phyloP scores from a whole-genome alignment of 179 eudicot species.

The Kewa caespitosa region DNA sequence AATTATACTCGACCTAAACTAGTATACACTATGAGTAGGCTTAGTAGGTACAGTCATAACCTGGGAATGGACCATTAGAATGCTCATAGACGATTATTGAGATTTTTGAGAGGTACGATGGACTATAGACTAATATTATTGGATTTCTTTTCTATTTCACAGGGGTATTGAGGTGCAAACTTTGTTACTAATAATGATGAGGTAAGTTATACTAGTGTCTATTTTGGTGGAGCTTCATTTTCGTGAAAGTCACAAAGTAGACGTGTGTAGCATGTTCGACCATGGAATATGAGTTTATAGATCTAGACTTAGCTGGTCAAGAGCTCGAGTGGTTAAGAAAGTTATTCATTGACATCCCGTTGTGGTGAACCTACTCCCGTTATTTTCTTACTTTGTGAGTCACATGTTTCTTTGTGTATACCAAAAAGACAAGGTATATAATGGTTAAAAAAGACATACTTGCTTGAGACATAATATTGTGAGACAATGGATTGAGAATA shows the following conservation, averaged over 20 bases:
- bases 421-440: not conserved
- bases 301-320: not conserved
- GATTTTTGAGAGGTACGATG: constrained; percentile 8
- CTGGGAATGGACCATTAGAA: not conserved
- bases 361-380: not conserved
- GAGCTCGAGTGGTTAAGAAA: not conserved
- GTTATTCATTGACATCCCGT: not conserved
- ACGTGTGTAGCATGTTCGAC: not conserved
- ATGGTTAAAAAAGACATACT: not conserved
- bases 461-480: not conserved
- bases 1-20: constrained; percentile 21
- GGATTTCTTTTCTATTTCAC: not conserved
- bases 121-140: constrained; percentile 15
- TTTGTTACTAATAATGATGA: constrained; percentile 20
- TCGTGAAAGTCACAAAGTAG: constrained; percentile 15
- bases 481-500: not conserved
- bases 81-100: not conserved
- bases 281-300: constrained; percentile 19
- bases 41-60: constrained; percentile 17
- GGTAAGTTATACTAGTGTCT: constrained; percentile 23
- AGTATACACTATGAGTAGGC: constrained; percentile 1
- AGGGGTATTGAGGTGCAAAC: constrained; percentile 24
- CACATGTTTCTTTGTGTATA: not conserved
- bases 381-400: not conserved
- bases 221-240: constrained; percentile 6